These are phyloP conservation scores for Proliferodiscus dingleyae DNA, from an alignment of 2,329 filamentous ascomycete species.

Conservation along the genomic window DNA sequence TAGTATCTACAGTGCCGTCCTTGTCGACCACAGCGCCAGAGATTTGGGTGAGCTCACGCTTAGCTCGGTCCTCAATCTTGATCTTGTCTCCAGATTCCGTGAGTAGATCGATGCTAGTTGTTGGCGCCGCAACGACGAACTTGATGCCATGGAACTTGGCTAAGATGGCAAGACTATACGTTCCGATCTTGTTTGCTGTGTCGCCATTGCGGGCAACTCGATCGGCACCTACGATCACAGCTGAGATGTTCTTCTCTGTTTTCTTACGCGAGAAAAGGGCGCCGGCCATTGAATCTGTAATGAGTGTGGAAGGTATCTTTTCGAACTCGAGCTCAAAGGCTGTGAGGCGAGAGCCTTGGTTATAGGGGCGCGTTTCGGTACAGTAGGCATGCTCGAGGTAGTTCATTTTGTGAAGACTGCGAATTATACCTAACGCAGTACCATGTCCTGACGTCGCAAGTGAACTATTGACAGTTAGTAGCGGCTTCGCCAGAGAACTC, in stretches of 20 bases:
- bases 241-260: conserved; percentile 63
- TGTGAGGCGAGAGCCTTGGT: conserved; percentile 91
- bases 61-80: conserved; percentile 81
- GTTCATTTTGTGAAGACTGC: conserved; percentile 64
- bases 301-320: conserved; percentile 80
- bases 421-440: conserved; percentile 89
- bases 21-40: conserved; percentile 67
- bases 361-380: conserved; percentile 95
- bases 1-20: conserved; percentile 59
- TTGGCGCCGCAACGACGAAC: conserved; percentile 91
- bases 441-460: conserved; percentile 97
- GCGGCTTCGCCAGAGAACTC: background rate
- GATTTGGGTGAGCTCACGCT: conserved; percentile 78
- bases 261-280: conserved; percentile 67
- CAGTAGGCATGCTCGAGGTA: conserved; percentile 82
- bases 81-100: conserved; percentile 77
- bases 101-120: conserved; percentile 84
- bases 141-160: conserved; percentile 84
- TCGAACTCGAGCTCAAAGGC: conserved; percentile 97
- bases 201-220: conserved; percentile 94
- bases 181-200: conserved; percentile 98
- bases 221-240: conserved; percentile 91
- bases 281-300: conserved; percentile 96
- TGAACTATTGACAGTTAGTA: conserved; percentile 49
- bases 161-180: conserved; percentile 86